Percentiles rank a stretch among this genome's conserved stretches.
Conservation (phyloP, 257 asterid genomes). For the Penstemon davidsonii region DNA sequence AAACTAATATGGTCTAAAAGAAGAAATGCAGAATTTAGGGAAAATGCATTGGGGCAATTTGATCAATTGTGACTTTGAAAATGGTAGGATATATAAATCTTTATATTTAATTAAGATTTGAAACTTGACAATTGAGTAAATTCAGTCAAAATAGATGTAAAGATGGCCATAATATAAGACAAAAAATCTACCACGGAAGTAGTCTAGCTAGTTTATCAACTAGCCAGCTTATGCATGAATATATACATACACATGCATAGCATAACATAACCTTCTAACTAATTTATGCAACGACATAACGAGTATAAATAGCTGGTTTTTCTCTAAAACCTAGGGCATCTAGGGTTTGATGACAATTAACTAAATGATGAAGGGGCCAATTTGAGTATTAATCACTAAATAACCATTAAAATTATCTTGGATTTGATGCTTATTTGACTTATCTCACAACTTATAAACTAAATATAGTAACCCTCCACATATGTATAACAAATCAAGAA, state of each 20-base stretch:
- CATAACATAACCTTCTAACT: constrained; percentile 17
- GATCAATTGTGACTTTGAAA: too few species aligned
- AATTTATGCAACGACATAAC: constrained; percentile 31
- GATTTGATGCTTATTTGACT: constrained; percentile 50
- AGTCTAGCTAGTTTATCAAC: background rate
- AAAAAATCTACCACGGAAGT: background rate
- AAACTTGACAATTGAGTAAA: background rate
- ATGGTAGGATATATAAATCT: too few species aligned
- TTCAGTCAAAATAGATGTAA: background rate
- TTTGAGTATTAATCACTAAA: constrained; percentile 28
- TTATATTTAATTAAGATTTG: too few species aligned
- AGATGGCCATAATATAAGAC: too few species aligned
- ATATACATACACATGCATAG: background rate
- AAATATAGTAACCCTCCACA: constrained; percentile 25
- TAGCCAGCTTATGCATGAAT: constrained; percentile 1
- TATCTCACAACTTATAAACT: constrained; percentile 28
- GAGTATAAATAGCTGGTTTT: constrained; percentile 44
- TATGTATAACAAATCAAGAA: constrained; percentile 20
- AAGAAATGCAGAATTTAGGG: too few species aligned
- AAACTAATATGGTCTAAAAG: too few species aligned
- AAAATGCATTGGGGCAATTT: too few species aligned
- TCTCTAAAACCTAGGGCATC: constrained; percentile 47
- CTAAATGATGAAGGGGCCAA: constrained; percentile 35
- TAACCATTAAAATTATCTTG: constrained; percentile 35
- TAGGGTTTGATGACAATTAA: constrained; percentile 41